Base-by-base conservation (phyloP, 1,284 basidiomycete species). In the Leccinum subspadiceum region DNA sequence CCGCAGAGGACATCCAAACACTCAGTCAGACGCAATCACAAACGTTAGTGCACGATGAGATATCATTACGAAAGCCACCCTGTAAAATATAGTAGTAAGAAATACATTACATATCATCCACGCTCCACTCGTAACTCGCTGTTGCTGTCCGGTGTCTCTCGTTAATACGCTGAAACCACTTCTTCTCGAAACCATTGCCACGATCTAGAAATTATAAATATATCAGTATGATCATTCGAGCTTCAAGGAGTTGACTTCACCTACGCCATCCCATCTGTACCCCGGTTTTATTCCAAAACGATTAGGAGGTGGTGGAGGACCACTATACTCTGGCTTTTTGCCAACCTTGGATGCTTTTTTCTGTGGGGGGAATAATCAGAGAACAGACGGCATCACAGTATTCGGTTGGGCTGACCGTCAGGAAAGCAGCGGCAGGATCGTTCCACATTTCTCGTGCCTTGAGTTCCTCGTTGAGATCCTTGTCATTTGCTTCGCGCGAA, bases 211-310 rank as follows among this genome's bases (percentile, higher is more conserved):
- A 10, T 2, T 22, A 41, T 20, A 53, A 53, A 4, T 22, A 39
- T 20, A 53, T 60, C 60, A 60, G 60, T 54, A 55, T 33, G 56
- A 57, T 53, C 55, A 59, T 60, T 35, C 39, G 51, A n/a, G 41
- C n/a, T n/a, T 54, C 24, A 17, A 60, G 54, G 17, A 33, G 4
- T 26, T 20, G 35, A 33, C 85, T 86, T 72, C 68, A 94, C 93
- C 93, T 59, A 96, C 94, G 51, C 94, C 94, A 72, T 98, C 96
- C 96, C 96, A 99, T 66, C 96, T 83, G 72, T 96, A 96, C 0
- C 96, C 96, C 10, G 96, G 97, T 59, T 85, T 87, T 65, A 99
- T 98, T 24, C 89, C 89, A 74, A 96, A 99, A 8, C 96, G 86
- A 78, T 99, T 99, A 7, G 96, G 94, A 15, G 94, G 89, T 2